These are phyloP conservation scores for Xylariaceae sp. DNA, from an alignment of 2,329 filamentous ascomycete species.

Conservation along the genomic window DNA sequence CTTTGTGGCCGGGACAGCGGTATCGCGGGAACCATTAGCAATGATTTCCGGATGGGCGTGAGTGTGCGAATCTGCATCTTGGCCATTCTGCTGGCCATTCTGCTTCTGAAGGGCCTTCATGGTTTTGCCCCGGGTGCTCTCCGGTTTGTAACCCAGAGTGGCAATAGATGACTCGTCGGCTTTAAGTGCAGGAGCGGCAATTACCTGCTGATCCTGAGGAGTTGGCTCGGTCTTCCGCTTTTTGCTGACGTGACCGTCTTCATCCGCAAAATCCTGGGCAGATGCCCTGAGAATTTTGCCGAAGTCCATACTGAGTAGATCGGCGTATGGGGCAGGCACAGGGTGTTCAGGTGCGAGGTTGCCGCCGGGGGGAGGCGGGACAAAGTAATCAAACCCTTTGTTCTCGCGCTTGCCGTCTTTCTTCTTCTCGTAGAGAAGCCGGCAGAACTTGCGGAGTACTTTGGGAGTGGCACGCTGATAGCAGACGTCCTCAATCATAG, in stretches of 20 bases:
- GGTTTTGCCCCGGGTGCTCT: too few relatives aligned
- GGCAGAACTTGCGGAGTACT: slow-evolving; percentile 50
- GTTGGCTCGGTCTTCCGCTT: slow-evolving; percentile 27
- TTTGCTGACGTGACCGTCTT: slow-evolving; percentile 30
- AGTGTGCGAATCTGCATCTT: slow-evolving; percentile 1
- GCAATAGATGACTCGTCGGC: too few relatives aligned
- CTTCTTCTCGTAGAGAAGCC: slow-evolving; percentile 53
- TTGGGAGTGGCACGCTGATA: slow-evolving; percentile 54
- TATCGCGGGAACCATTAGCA: not conserved
- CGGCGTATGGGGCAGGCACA: slow-evolving; percentile 48
- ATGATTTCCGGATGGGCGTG: not conserved
- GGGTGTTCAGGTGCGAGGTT: slow-evolving; percentile 44
- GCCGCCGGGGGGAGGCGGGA: slow-evolving; percentile 44
- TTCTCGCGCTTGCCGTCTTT: slow-evolving; percentile 54
- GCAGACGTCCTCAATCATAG: slow-evolving; percentile 58
- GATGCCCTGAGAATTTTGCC: slow-evolving; percentile 20
- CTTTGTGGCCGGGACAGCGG: not conserved
- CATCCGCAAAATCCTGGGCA: slow-evolving; percentile 13
- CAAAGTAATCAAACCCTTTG: slow-evolving; percentile 53
- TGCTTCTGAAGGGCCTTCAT: too few relatives aligned
- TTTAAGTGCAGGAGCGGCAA: not conserved
- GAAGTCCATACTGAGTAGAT: slow-evolving; percentile 44
- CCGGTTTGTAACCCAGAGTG: too few relatives aligned
- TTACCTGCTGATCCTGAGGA: not conserved
- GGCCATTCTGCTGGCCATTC: too few relatives aligned